Percentiles rank a stretch among this genome's conserved stretches.
phyloP scores from a whole-genome alignment of 768 basidiomycete genomes.

The Hygrophorus russula region DNA sequence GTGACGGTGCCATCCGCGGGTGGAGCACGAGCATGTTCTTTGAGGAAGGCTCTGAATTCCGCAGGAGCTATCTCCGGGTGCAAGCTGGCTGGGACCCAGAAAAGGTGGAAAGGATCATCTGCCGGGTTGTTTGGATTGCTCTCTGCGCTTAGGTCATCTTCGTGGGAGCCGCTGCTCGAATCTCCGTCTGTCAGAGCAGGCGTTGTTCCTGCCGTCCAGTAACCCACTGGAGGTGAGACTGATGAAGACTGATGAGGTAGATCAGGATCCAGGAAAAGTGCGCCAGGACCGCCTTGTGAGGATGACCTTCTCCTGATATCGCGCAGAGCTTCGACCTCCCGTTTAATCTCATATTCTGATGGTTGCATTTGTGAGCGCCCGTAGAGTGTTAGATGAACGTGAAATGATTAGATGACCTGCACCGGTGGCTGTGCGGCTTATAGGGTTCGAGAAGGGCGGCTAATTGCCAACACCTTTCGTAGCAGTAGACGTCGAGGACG shows the following conservation, averaged over 20 bases:
- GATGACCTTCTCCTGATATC: slow-evolving; percentile 80
- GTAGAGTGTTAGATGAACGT: neutral
- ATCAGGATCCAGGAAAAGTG: slow-evolving; percentile 84
- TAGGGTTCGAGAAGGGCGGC: neutral
- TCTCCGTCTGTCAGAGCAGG: slow-evolving; percentile 33
- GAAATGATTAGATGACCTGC: neutral
- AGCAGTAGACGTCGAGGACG: neutral
- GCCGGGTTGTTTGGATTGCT: slow-evolving; percentile 25
- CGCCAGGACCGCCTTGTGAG: slow-evolving; percentile 45
- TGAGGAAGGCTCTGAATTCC: slow-evolving; percentile 91
- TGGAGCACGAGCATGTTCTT: slow-evolving; percentile 73
- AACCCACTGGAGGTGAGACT: slow-evolving; percentile 41
- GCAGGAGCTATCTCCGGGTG: slow-evolving; percentile 97
- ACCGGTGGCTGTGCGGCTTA: neutral
- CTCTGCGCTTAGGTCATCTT: slow-evolving; percentile 17
- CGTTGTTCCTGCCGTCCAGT: slow-evolving; percentile 29
- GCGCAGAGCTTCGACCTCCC: slow-evolving; percentile 77
- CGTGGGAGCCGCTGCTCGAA: slow-evolving; percentile 26
- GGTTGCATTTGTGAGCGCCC: slow-evolving; percentile 41
- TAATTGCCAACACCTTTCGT: neutral
- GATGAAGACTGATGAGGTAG: slow-evolving; percentile 65
- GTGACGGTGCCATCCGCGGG: slow-evolving; percentile 34
- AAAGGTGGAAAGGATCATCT: slow-evolving; percentile 83
- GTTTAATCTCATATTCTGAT: slow-evolving; percentile 74
- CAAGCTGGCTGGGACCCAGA: slow-evolving; percentile 96